Conservation (phyloP, 257 asterid genomes). For the Ehretia macrophylla region DNA sequence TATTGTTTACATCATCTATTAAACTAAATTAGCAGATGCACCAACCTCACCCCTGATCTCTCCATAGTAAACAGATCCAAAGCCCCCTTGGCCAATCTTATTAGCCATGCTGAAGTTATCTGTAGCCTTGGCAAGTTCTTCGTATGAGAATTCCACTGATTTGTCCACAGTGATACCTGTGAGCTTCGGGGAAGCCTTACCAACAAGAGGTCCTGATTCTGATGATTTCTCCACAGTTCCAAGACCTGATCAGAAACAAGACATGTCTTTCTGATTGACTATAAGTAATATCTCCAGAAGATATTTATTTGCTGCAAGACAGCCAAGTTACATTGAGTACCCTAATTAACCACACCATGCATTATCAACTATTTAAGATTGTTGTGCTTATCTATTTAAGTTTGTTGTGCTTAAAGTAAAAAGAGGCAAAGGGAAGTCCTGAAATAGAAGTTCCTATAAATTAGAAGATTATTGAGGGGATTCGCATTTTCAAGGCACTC, state of each 20-base stretch:
- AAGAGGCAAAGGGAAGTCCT: too few relatives aligned
- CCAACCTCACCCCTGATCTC: slow-evolving; percentile 83
- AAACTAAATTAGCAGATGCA: background rate
- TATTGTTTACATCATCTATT: too few relatives aligned
- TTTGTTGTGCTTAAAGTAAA: background rate
- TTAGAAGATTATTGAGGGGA: background rate
- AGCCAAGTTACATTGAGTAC: too few relatives aligned
- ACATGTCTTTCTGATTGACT: background rate
- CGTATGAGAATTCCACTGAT: slow-evolving; percentile 67
- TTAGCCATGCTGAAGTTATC: slow-evolving; percentile 45
- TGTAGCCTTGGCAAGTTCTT: slow-evolving; percentile 68
- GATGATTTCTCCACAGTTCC: slow-evolving; percentile 27
- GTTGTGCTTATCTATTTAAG: background rate
- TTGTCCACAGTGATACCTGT: slow-evolving; percentile 70
- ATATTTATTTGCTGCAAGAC: background rate
- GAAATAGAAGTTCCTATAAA: too few relatives aligned
- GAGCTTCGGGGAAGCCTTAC: slow-evolving; percentile 35
- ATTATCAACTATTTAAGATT: too few relatives aligned
- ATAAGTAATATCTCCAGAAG: background rate
- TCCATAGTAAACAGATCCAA: slow-evolving; percentile 69
- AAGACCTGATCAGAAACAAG: slow-evolving; percentile 27
- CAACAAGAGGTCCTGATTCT: slow-evolving; percentile 33
- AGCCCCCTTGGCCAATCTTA: slow-evolving; percentile 90
- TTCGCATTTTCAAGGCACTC: background rate
- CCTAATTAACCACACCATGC: too few relatives aligned